These are phyloP conservation scores for Avena sativa DNA, from an alignment of 176 grass and related monocot species.

Conservation along the genomic window DNA sequence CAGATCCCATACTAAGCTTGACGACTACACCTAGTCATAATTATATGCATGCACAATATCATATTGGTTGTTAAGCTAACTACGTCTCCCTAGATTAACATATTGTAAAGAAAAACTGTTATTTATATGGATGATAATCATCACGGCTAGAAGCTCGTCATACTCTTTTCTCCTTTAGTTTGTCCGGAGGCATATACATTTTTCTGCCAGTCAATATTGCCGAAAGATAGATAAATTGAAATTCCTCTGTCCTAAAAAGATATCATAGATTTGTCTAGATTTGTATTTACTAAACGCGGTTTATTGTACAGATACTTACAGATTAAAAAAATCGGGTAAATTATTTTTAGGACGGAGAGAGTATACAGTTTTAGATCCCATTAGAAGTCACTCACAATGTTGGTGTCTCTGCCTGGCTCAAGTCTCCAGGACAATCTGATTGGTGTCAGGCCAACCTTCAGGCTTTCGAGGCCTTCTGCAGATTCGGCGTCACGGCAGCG, in stretches of 20 bases:
- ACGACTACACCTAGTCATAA: background rate
- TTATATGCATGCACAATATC: background rate
- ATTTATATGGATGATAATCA: background rate
- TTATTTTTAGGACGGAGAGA: too few relatives aligned
- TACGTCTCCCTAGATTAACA: background rate
- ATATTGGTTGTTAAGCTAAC: background rate
- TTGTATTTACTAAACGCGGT: too few relatives aligned
- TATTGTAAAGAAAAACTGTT: background rate
- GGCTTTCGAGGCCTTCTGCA: too few relatives aligned
- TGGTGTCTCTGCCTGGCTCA: too few relatives aligned
- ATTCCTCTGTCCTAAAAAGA: background rate
- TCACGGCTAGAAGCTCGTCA: background rate
- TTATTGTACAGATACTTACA: too few relatives aligned
- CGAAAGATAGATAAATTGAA: background rate
- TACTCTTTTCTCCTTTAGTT: background rate
- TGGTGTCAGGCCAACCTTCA: too few relatives aligned
- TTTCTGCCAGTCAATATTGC: background rate
- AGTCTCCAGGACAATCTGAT: too few relatives aligned
- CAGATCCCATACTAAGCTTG: background rate
- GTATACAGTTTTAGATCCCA: too few relatives aligned
- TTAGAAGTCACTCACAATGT: too few relatives aligned
- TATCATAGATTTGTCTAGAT: background rate
- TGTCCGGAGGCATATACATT: background rate
- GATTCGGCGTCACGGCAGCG: too few relatives aligned
- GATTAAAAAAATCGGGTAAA: too few relatives aligned